Percentiles rank a stretch among this genome's conserved stretches.
Conservation (phyloP, 805 yeast genomes). For the Dipodascus geniculatus region DNA sequence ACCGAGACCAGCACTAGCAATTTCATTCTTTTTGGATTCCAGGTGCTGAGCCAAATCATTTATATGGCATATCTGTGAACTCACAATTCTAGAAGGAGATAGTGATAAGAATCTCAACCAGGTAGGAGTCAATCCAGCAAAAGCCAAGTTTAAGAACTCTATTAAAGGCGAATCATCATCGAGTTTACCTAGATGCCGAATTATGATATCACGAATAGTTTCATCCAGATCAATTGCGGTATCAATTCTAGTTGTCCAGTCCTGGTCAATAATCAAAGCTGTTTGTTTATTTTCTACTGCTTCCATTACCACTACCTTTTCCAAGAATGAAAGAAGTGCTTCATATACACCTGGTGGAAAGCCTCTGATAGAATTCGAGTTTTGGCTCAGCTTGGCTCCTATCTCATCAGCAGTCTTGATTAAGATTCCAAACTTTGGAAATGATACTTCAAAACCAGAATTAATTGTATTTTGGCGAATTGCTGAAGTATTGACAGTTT, state of each 20-base stretch:
- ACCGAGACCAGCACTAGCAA: slow-evolving; percentile 37
- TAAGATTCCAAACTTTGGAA: slow-evolving; percentile 44
- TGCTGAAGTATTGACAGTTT: slow-evolving; percentile 33
- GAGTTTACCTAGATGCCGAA: slow-evolving; percentile 13
- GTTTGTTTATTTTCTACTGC: slow-evolving; percentile 41
- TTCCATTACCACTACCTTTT: slow-evolving; percentile 54
- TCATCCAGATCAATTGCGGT: slow-evolving; percentile 57
- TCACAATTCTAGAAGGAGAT: slow-evolving; percentile 12
- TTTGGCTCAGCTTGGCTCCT: not conserved
- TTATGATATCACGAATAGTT: slow-evolving; percentile 29
- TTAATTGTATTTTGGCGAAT: slow-evolving; percentile 19
- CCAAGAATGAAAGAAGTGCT: slow-evolving; percentile 39
- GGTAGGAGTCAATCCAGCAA: slow-evolving; percentile 24
- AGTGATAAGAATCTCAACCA: slow-evolving; percentile 13
- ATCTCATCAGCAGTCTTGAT: slow-evolving; percentile 20
- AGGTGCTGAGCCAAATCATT: not conserved
- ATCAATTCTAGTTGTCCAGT: slow-evolving; percentile 60
- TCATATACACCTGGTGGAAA: slow-evolving; percentile 10
- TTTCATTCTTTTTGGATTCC: slow-evolving; percentile 10
- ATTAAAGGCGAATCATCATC: slow-evolving; percentile 9
- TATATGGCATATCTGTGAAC: not conserved
- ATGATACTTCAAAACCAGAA: slow-evolving; percentile 26
- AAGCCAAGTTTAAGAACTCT: slow-evolving; percentile 21
- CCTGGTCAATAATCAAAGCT: slow-evolving; percentile 54
- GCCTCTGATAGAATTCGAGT: slow-evolving; percentile 5